phyloP scores from a whole-genome alignment of 192 early-diverging fungal species.

The Cetraspora pellucida region DNA sequence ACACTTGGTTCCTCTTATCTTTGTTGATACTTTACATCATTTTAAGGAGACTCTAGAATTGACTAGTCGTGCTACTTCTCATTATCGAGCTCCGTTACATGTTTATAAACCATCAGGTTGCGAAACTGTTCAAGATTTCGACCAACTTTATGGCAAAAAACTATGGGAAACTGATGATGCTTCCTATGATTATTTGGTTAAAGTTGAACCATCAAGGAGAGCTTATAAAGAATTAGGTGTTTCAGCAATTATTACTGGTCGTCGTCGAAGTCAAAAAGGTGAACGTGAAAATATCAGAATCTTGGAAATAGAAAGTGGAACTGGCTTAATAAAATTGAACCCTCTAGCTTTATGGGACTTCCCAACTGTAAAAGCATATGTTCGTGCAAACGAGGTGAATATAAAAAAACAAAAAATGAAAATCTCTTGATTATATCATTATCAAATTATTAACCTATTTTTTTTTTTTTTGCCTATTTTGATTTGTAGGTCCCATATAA shows the following conservation, averaged over 20 bases:
- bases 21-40: constrained; percentile 94
- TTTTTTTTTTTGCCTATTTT: background rate
- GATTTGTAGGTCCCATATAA: constrained; percentile 89
- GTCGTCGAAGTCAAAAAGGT: constrained; percentile 84
- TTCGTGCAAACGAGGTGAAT: constrained; percentile 67
- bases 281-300: constrained; percentile 77
- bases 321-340: constrained; percentile 88
- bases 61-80: constrained; percentile 63
- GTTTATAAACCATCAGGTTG: constrained; percentile 73
- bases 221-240: constrained; percentile 78
- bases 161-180: constrained; percentile 85
- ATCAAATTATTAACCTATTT: background rate
- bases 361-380: constrained; percentile 85
- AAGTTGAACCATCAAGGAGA: constrained; percentile 90
- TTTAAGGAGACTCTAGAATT: constrained; percentile 90
- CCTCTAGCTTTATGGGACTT: constrained; percentile 91
- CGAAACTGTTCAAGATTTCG: constrained; percentile 68
- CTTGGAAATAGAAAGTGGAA: constrained; percentile 76
- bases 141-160: constrained; percentile 67
- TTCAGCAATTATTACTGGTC: constrained; percentile 86
- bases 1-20: constrained; percentile 81
- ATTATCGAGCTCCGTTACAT: constrained; percentile 69
- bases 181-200: constrained; percentile 88
- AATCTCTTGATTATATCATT: background rate
- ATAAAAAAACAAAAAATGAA: background rate